These are phyloP conservation scores for Primulina tabacum DNA, from an alignment of 257 asterid species.

Conservation along the genomic window DNA sequence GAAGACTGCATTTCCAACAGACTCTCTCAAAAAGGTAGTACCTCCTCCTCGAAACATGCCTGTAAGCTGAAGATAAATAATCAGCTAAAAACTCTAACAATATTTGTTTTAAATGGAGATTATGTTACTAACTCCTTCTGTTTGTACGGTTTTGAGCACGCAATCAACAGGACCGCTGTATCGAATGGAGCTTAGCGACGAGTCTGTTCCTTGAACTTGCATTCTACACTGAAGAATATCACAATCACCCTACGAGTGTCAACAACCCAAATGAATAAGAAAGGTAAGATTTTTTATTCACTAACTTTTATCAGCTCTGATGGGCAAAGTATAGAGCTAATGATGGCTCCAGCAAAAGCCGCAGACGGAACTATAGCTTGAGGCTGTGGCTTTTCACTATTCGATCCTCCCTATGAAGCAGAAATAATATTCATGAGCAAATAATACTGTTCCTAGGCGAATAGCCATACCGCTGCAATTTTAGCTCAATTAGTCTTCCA, in stretches of 20 bases:
- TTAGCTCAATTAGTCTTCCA: conserved; percentile 20
- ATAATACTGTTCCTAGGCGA: conserved; percentile 1
- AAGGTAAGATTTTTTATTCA: conserved; percentile 23
- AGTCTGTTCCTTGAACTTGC: conserved; percentile 90
- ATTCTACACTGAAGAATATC: conserved; percentile 89
- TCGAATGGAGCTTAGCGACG: conserved; percentile 46
- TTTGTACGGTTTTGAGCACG: conserved; percentile 65
- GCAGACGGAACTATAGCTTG: not conserved
- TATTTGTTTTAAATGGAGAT: conserved; percentile 19
- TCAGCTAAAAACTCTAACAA: conserved; percentile 39
- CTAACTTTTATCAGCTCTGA: conserved; percentile 86
- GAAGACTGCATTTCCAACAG: conserved; percentile 77
- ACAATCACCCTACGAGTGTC: conserved; percentile 37
- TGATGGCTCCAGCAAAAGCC: conserved; percentile 69
- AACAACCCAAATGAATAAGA: conserved; percentile 20
- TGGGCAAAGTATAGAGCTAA: conserved; percentile 81
- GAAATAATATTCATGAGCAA: conserved; percentile 22
- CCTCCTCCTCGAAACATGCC: conserved; percentile 85
- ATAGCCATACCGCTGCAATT: conserved; percentile 14
- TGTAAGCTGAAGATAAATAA: conserved; percentile 52
- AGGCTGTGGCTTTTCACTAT: not conserved
- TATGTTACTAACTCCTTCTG: conserved; percentile 63
- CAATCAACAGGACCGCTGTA: conserved; percentile 80
- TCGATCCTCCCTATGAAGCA: conserved; percentile 41
- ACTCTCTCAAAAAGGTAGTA: conserved; percentile 75